Base-by-base conservation (phyloP, 139 green algal genomes). In the Micromonas commoda region DNA sequence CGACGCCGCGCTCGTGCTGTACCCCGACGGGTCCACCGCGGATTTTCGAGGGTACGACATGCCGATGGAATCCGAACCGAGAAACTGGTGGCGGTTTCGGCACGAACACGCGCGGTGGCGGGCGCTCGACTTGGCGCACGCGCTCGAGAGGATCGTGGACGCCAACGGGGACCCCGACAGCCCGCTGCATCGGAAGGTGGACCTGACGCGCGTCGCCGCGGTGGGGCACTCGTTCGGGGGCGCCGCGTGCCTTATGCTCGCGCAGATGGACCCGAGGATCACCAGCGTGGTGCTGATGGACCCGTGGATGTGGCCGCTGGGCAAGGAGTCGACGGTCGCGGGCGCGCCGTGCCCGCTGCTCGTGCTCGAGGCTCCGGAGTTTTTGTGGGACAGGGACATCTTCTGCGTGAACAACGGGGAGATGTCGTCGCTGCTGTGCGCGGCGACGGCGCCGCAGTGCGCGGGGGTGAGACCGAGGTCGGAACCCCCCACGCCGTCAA, bases 271-370 rank as follows among this genome's bases (percentile, higher is more conserved):
- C 53, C 37, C 37, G 31, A 35, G 68, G 23, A 61, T 75, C 13
- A 61, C 31, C 37, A 38, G 34, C 37, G 35, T 29, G 35, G 53
- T 75, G n/a, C 52, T 75, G 68, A n/a, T 75, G 19, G 68, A 75
- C 23, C 68, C 68, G 2, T 75, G 68, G 68, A 75, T 75, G 68
- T 75, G 68, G 68, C 68, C 68, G 37, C 31, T 75, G 4, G 68
- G 68, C 1, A 33, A 16, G 1, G 37, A 60, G 37, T 0, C 1
- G 1, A 61, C 53, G 37, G n/a, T 38, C 24, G 20, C 38, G 53
- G 68, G 68, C 23, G n/a, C 61, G 20, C 68, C 68, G 35, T 60
- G 37, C 31, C 68, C 68, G 37, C 23, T 60, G 9, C 20, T 75
- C 23, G 37, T 63, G 9, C 61, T 75, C 1, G 68, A 75, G 2